A percentile compares a stretch with the other conserved stretches of the same genome.
phyloP scores from a whole-genome alignment of 345 rosid species.

The Acer negundo region DNA sequence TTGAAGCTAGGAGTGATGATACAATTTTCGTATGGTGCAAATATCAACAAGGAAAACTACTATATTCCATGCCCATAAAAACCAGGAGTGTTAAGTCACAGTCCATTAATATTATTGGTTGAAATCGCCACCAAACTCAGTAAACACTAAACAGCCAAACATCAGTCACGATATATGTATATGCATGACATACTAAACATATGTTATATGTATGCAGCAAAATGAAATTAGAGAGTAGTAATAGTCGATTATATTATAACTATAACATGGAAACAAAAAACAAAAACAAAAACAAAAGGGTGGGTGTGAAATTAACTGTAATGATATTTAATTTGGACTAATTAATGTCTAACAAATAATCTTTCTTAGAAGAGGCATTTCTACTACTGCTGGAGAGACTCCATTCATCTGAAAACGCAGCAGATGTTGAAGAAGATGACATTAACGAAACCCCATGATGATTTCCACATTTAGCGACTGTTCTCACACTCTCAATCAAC shows the following conservation, averaged over 20 bases:
- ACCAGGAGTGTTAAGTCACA: too few species aligned
- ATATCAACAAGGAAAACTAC: neutral
- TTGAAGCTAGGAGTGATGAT: too few species aligned
- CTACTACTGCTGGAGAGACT: conserved; percentile 50
- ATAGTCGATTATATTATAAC: neutral
- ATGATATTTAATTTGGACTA: neutral
- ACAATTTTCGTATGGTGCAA: too few species aligned
- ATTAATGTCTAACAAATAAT: conserved; percentile 23
- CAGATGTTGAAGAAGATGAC: conserved; percentile 25
- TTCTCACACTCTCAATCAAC: conserved; percentile 71
- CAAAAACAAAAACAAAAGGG: neutral
- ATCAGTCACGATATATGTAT: too few species aligned
- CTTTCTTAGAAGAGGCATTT: conserved; percentile 40
- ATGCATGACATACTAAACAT: neutral
- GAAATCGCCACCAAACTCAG: too few species aligned
- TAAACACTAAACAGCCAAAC: too few species aligned
- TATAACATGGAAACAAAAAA: neutral
- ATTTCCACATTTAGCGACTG: conserved; percentile 70
- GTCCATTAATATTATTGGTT: too few species aligned
- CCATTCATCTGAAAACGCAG: conserved; percentile 51
- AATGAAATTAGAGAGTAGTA: too few species aligned
- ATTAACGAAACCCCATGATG: conserved; percentile 21
- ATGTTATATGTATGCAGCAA: neutral
- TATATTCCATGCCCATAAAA: too few species aligned
- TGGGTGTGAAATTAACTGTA: neutral